Base-by-base conservation (phyloP, 495 filamentous ascomycete species). In the Letharia columbiana region DNA sequence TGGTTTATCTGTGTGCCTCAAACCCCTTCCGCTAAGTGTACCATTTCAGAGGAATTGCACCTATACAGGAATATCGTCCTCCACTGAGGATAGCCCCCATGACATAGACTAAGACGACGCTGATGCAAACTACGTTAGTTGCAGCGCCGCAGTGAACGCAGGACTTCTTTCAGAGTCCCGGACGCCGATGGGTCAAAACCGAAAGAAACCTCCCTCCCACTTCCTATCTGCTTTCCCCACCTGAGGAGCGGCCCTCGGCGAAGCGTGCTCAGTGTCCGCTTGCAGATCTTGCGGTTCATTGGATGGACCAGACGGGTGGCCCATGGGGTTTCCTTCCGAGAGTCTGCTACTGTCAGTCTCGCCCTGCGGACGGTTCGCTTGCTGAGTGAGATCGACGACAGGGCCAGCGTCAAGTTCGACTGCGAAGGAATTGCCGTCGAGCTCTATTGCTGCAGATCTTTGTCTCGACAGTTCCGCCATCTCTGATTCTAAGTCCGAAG, bases 381-480 rank as follows among this genome's bases (percentile, higher is more conserved):
- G 23, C 23, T 28, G 23, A 28, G 23, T 28, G 23, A 28, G 23
- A 28, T 28, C 0, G 23, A 17, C 45, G 5, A 4, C n/a, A 17
- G 45, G 18, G 3, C 13, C n/a, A 50, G 50, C 50, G 50, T 23
- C 45, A n/a, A 49, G 18, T 10, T 49, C 45, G 8, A 20, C 4
- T 9, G 1, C 49, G 2, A 4, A n/a, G 23, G 23, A 28, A 31
- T 56, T 18, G 13, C 0, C 15, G 3, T 18, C 11, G 15, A 56
- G 52, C 52, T 37, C 52, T 37, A 2, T 28, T 12, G 23, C 1
- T 42, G 7, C 47, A 41, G 52, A 63, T 10, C 31, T 63, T 15
- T 31, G 59, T 47, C 47, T 44, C 40, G 52, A 52, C 44, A 52
- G 15, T 31, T 56, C 65, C 6, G 59, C 59, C 35, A 41, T 42